phyloP scores from a whole-genome alignment of 306 rosid species.

The Neltuma alba region DNA sequence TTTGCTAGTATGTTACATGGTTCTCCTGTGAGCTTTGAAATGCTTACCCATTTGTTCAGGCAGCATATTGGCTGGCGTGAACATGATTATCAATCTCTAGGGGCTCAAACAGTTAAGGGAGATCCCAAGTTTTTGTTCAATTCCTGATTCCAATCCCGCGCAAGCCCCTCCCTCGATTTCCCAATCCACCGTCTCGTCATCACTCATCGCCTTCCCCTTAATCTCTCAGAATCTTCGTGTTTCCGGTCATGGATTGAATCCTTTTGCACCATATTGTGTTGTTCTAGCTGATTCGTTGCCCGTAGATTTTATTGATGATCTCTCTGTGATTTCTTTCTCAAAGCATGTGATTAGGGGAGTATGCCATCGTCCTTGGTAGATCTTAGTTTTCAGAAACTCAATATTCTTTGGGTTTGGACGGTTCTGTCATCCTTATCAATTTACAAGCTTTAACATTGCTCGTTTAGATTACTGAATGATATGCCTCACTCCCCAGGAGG shows the following conservation, averaged over 20 bases:
- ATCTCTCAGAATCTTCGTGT: conserved; percentile 57
- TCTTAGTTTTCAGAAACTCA: not conserved
- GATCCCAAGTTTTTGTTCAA: too few relatives aligned
- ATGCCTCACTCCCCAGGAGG: conserved; percentile 42
- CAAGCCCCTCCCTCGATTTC: not conserved
- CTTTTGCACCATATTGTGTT: conserved; percentile 59
- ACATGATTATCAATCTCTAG: too few relatives aligned
- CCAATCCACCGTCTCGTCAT: not conserved
- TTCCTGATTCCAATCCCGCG: not conserved
- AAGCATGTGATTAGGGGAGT: not conserved
- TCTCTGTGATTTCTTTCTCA: not conserved
- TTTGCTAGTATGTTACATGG: too few relatives aligned
- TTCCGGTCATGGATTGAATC: conserved; percentile 75
- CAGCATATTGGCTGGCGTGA: too few relatives aligned
- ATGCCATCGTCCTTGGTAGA: not conserved
- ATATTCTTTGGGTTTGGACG: not conserved
- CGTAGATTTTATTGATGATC: not conserved
- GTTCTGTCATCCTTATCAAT: not conserved
- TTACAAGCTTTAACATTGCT: not conserved
- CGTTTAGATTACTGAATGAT: not conserved
- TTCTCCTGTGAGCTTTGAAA: too few relatives aligned
- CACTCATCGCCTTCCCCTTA: not conserved
- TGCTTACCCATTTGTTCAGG: too few relatives aligned
- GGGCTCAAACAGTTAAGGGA: too few relatives aligned
- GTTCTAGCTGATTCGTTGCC: conserved; percentile 53